phyloP scores from a whole-genome alignment of 2,329 filamentous ascomycete species.

The Metarhizium sp. region DNA sequence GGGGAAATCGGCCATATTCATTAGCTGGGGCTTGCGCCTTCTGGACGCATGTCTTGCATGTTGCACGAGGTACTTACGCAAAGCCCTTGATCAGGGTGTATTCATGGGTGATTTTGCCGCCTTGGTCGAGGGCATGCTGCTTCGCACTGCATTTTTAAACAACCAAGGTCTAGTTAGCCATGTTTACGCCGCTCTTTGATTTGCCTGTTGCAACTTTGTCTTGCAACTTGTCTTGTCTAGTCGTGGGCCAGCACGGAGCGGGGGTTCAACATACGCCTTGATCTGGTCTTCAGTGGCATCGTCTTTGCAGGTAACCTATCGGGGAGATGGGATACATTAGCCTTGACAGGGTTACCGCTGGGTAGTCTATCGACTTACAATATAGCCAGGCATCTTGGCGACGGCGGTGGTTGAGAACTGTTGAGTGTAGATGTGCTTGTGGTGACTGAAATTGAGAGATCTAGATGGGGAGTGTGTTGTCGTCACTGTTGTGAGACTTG shows the following conservation, averaged over 20 bases:
- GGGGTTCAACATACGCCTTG: conserved; percentile 42
- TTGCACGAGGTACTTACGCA: conserved; percentile 51
- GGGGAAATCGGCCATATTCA: background rate
- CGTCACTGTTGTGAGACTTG: conserved; percentile 3
- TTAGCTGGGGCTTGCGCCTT: background rate
- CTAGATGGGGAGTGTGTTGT: conserved; percentile 1
- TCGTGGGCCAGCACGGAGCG: too few relatives aligned
- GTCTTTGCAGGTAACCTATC: conserved; percentile 70
- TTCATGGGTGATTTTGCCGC: conserved; percentile 76
- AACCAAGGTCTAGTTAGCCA: background rate
- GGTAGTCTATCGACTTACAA: conserved; percentile 26
- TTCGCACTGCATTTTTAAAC: conserved; percentile 50
- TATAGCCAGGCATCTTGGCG: conserved; percentile 45
- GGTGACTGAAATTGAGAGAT: conserved; percentile 3
- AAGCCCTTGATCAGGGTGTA: conserved; percentile 88
- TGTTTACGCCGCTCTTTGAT: background rate
- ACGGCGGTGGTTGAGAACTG: conserved; percentile 5
- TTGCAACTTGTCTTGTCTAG: too few relatives aligned
- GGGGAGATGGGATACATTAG: conserved; percentile 7
- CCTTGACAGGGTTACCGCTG: background rate
- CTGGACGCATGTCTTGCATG: background rate
- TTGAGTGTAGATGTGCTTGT: conserved; percentile 1
- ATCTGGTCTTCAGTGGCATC: conserved; percentile 58
- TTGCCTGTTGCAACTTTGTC: too few relatives aligned
- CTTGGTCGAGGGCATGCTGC: conserved; percentile 62